Conservation (phyloP, 2,329 filamentous ascomycete species). For the Talaromyces funiculosus region DNA sequence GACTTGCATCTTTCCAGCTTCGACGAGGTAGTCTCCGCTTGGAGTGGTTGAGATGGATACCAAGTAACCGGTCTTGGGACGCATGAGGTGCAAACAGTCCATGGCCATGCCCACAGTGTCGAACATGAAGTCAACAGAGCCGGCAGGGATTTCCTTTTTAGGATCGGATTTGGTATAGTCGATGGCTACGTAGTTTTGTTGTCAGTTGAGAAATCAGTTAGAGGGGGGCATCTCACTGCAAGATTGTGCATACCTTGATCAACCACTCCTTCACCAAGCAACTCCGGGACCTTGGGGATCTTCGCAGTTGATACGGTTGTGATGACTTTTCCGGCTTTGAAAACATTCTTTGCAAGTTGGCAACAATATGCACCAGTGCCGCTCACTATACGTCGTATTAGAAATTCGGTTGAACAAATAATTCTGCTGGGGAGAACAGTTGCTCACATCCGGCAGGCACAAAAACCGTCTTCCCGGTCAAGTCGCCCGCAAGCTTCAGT, state of each 20-base stretch:
- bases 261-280: slow-evolving; percentile 40
- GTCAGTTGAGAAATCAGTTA: neutral
- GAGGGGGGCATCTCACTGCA: neutral
- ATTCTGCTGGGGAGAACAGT: neutral
- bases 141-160: slow-evolving; percentile 32
- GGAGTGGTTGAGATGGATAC: slow-evolving; percentile 32
- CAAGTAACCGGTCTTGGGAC: slow-evolving; percentile 29
- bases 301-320: slow-evolving; percentile 51
- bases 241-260: slow-evolving; percentile 32
- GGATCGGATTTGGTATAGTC: slow-evolving; percentile 46
- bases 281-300: slow-evolving; percentile 40
- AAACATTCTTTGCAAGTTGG: slow-evolving; percentile 49
- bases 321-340: slow-evolving; percentile 47
- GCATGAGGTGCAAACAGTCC: slow-evolving; percentile 39
- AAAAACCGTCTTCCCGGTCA: slow-evolving; percentile 49
- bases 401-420: neutral
- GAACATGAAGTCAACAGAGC: slow-evolving; percentile 46
- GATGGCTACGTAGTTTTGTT: slow-evolving; percentile 28
- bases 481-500: slow-evolving; percentile 39
- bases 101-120: slow-evolving; percentile 44
- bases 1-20: slow-evolving; percentile 24
- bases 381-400: slow-evolving; percentile 29
- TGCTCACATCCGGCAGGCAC: slow-evolving; percentile 41
- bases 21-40: slow-evolving; percentile 29
- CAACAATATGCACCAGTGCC: slow-evolving; percentile 43